These are phyloP conservation scores for Carex parvula DNA, from an alignment of 176 grass and related monocot species.

Conservation along the genomic window DNA sequence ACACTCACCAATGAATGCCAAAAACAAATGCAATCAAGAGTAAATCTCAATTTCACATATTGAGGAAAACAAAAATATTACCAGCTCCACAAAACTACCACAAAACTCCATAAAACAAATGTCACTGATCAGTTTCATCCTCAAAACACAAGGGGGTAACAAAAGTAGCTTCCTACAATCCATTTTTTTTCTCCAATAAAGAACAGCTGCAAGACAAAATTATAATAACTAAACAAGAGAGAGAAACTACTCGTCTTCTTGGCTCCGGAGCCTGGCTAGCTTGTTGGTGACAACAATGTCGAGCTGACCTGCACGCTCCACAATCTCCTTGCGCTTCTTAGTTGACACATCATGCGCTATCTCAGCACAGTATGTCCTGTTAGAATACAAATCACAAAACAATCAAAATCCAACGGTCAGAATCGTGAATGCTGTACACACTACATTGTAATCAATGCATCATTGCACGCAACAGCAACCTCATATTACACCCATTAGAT, in stretches of 20 bases:
- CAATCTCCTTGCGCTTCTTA: constrained; percentile 63
- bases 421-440: background rate
- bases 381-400: background rate
- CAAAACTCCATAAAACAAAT: constrained; percentile 13
- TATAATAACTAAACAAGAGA: constrained; percentile 20
- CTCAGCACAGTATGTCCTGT: constrained; percentile 66
- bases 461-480: background rate
- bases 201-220: constrained; percentile 11
- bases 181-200: background rate
- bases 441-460: background rate
- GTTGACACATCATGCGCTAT: constrained; percentile 62
- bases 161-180: constrained; percentile 21
- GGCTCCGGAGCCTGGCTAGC: constrained; percentile 63
- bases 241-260: constrained; percentile 51
- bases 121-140: background rate
- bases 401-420: background rate
- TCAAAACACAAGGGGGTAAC: background rate
- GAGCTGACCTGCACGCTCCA: constrained; percentile 62
- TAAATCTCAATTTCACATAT: background rate
- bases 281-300: constrained; percentile 75
- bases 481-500: background rate
- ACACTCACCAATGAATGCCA: background rate
- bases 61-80: background rate
- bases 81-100: background rate
- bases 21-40: background rate